Evolutionary conservation across 331 rosid genomes (phyloP), one percentile per base, ranked within the genome.

Genomic region (Rhamnella rubrinervis): DNA sequence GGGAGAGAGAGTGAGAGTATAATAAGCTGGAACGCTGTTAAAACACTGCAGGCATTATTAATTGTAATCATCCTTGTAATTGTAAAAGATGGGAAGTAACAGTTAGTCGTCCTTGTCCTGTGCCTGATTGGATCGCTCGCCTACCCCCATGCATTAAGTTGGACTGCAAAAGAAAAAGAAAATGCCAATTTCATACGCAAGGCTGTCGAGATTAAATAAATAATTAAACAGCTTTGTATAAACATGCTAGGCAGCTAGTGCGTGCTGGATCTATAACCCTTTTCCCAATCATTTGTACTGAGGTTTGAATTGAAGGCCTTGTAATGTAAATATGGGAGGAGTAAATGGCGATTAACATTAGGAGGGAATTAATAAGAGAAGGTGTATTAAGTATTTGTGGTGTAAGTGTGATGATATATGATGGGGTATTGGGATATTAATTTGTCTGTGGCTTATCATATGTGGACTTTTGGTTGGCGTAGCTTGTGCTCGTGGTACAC

Each of bases 401-500:
- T 68, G 25, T 67, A 37, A 40, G 53, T 44, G 2, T 44, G 49
- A 44, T 1, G 13, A 11, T 31, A 18, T 20, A n/a, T 31, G 49
- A 38, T 35, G 2, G 68, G 59, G 4, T 35, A 44, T 4, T 55
- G 25, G 77, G 47, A 67, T 60, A 55, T n/a, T 60, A 50, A 55
- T n/a, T 19, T 14, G 69, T 20, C 21, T 47, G 57, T 53, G 20
- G 58, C 12, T 61, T 47, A 57, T 61, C 37, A 67, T 57, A 19
- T 44, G 23, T 64, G 66, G 56, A 51, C 20, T 9, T 14, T 11
- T 55, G n/a, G 15, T 49, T 57, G 46, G 37, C 44, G 23, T 51
- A 40, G 70, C 75, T 52, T 65, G 78, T 62, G 66, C 61, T 11
- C 71, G 80, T 46, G 80, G 71, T 35, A 37, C 57, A 59, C 63